Conservation (phyloP, 805 yeast species). For the Saccharomycopsis malanga region DNA sequence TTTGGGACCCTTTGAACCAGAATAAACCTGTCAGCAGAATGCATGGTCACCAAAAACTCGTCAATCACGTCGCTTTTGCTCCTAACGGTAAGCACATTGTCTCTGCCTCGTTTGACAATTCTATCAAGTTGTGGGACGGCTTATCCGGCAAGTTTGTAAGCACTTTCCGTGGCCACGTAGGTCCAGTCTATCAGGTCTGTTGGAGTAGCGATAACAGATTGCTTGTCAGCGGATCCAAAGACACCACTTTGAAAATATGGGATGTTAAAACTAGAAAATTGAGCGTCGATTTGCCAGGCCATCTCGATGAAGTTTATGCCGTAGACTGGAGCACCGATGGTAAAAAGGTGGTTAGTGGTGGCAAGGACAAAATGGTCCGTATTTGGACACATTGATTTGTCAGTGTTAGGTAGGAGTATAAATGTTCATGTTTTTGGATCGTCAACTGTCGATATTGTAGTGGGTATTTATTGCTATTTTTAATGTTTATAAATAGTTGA, state of each 20-base stretch:
- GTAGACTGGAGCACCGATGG: conserved; percentile 99
- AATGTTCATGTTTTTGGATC: too few relatives aligned
- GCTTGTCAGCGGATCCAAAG: conserved; percentile 89
- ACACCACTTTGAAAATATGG: conserved; percentile 95
- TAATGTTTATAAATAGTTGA: too few relatives aligned
- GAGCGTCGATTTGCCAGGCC: conserved; percentile 90
- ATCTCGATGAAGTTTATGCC: conserved; percentile 89
- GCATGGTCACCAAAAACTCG: conserved; percentile 97
- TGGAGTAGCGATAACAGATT: conserved; percentile 95
- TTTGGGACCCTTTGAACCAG: conserved; percentile 86
- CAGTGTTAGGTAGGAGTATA: too few relatives aligned
- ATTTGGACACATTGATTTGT: conserved; percentile 83
- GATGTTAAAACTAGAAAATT: conserved; percentile 82
- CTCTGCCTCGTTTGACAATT: conserved; percentile 91
- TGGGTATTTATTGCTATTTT: neutral
- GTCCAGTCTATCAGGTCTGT: conserved; percentile 94
- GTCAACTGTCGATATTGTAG: neutral
- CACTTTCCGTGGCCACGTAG: conserved; percentile 94
- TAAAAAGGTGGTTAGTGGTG: conserved; percentile 90
- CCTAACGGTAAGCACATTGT: conserved; percentile 92
- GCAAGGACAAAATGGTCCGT: conserved; percentile 90
- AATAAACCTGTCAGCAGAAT: conserved; percentile 83
- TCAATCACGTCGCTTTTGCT: conserved; percentile 90
- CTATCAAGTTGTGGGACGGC: conserved; percentile 95
- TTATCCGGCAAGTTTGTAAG: conserved; percentile 82